A percentile compares a stretch with the other conserved stretches of the same genome.
These are phyloP conservation scores for Wickerhamomyces alni DNA, from an alignment of 805 yeast genomes.

Conservation along the genomic window DNA sequence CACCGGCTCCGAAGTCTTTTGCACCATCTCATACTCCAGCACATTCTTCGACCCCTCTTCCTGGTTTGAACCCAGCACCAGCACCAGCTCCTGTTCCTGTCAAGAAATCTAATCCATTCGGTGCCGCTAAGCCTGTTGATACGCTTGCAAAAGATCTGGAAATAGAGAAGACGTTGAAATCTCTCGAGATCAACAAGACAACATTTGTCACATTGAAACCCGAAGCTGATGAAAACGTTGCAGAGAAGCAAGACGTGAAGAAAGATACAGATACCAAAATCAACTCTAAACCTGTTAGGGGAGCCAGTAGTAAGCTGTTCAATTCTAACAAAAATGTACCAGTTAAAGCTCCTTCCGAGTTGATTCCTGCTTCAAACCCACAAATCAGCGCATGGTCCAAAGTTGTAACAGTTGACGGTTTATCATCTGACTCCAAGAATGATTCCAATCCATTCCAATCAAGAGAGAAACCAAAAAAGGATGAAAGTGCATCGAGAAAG, in stretches of 20 bases:
- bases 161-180: conserved; percentile 43
- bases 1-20: too few species aligned
- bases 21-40: too few species aligned
- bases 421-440: neutral
- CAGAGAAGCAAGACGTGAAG: neutral
- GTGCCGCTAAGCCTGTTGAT: conserved; percentile 83
- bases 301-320: neutral
- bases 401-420: neutral
- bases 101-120: conserved; percentile 67
- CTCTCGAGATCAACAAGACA: conserved; percentile 40
- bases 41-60: conserved; percentile 11
- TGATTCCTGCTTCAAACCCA: conserved; percentile 1
- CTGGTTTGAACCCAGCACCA: conserved; percentile 3
- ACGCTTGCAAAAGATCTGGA: conserved; percentile 59
- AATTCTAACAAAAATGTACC: neutral
- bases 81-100: conserved; percentile 20
- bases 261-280: neutral
- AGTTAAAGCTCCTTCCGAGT: neutral
- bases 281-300: neutral
- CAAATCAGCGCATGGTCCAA: conserved; percentile 1
- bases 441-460: neutral
- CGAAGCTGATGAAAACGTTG: neutral
- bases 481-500: conserved; percentile 1
- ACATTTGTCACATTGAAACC: conserved; percentile 23
- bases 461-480: neutral